Evolutionary conservation across 1,284 basidiomycete species (phyloP), one percentile per base, ranked within the genome.

Genomic region (Trametes versicolor): DNA sequence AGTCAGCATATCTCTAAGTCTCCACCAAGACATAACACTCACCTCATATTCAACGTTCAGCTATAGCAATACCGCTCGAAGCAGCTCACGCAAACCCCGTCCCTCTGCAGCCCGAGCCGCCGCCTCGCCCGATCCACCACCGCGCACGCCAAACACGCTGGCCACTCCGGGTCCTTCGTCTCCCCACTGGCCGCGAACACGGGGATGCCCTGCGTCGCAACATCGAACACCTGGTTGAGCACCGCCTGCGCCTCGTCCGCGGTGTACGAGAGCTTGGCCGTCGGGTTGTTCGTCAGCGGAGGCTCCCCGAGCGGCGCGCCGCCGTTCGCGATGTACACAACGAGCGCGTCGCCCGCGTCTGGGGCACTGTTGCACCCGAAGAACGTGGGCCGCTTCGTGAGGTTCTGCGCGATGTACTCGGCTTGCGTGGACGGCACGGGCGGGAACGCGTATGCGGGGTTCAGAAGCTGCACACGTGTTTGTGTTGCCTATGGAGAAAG

Each of bases 81-180:
- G 65, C 82, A 83, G n/a, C 48, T 68, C 66, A 47, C 64, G 60
- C 83, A 83, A 10, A 81, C 72, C n/a, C 81, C 81, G 1, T 70
- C 76, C 57, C 81, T 68, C 37, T n/a, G 15, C 32, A 73, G 68
- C 1, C 77, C 73, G 23, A 65, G 50, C 45, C 75, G 60, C 10
- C 69, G 70, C 2, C 83, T 71, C 17, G 77, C 74, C 36, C 82
- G 76, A 39, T 84, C 83, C 4, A 81, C 78, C 13, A 82, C 70
- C 0, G 81, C 82, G 52, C 82, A 84, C 25, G 82, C 80, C 41
- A 84, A 62, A 58, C 83, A 84, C 61, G 79, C 77, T 0, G 80
- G 76, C 81, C 81, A 85, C 43, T 81, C 72, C 1, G 73, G 71
- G 43, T 85, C 83, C 10, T 74, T 73, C 50, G 3, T 50, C 43